Conservation (phyloP, 2,329 filamentous ascomycete genomes). For the Diaporthe batatas region DNA sequence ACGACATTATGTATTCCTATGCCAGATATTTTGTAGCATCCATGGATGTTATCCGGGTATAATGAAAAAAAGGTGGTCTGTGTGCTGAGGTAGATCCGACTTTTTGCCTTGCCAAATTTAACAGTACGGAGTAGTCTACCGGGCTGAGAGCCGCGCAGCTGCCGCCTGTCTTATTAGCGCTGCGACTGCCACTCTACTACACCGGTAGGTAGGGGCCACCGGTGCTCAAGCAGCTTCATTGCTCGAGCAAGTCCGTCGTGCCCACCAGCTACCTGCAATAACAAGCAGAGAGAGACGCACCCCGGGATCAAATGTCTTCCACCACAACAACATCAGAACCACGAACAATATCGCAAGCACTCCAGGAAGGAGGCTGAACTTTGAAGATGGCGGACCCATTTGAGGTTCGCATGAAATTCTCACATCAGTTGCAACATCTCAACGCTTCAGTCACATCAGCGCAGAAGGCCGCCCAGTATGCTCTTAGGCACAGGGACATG, state of each 20-base stretch:
- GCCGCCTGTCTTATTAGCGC: neutral
- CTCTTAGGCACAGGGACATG: conserved; percentile 92
- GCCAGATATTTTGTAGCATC: neutral
- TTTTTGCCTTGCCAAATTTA: neutral
- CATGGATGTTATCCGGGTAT: neutral
- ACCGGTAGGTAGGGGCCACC: neutral
- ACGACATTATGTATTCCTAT: neutral
- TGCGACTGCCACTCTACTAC: neutral
- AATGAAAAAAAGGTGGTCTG: neutral
- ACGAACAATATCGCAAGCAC: neutral
- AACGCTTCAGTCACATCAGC: conserved; percentile 91
- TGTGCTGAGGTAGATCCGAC: neutral
- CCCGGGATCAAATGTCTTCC: neutral
- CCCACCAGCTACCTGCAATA: neutral
- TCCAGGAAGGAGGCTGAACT: neutral
- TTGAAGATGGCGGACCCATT: conserved; percentile 81
- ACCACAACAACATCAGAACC: neutral
- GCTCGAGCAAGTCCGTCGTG: neutral
- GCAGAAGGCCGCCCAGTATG: conserved; percentile 94
- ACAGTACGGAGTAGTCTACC: no score
- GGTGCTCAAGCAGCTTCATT: neutral
- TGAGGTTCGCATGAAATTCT: conserved; percentile 98
- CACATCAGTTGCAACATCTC: conserved; percentile 86
- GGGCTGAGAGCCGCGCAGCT: neutral
- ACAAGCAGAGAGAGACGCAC: neutral